A percentile compares a stretch with the other conserved stretches of the same genome.
Conservation (phyloP, 2,329 filamentous ascomycete species). For the Lasiodiplodia sp. region DNA sequence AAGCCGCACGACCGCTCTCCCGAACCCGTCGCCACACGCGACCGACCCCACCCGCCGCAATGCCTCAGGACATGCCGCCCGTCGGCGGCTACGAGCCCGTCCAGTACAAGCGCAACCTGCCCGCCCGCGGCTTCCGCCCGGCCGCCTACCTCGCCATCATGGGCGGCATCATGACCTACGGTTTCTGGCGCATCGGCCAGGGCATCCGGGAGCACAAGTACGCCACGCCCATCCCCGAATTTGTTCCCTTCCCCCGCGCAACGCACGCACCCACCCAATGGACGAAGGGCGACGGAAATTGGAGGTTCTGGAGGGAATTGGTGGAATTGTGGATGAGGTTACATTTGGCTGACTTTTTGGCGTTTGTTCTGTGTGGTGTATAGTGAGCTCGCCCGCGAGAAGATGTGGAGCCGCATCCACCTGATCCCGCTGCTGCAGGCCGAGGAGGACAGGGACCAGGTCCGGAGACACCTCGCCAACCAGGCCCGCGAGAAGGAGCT, state of each 20-base stretch:
- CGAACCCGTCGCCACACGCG: background rate
- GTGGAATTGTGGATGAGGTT: background rate
- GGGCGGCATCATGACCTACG: slow-evolving; percentile 82
- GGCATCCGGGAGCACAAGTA: slow-evolving; percentile 94
- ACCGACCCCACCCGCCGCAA: slow-evolving; percentile 56
- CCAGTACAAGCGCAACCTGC: slow-evolving; percentile 98
- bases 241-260: background rate
- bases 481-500: slow-evolving; percentile 90
- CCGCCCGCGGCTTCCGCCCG: slow-evolving; percentile 87
- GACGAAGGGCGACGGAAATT: background rate
- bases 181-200: slow-evolving; percentile 84
- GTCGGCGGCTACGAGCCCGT: slow-evolving; percentile 92
- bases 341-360: background rate
- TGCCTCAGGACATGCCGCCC: slow-evolving; percentile 99
- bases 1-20: slow-evolving; percentile 16
- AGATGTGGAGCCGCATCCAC: slow-evolving; percentile 97
- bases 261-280: background rate
- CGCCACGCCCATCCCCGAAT: slow-evolving; percentile 42
- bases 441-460: slow-evolving; percentile 95
- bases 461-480: slow-evolving; percentile 84
- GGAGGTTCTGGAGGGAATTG: background rate
- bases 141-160: slow-evolving; percentile 78
- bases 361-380: background rate
- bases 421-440: slow-evolving; percentile 93
- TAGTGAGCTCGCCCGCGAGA: slow-evolving; percentile 93